Base-by-base conservation (phyloP, 345 rosid genomes). In the Hibiscus tridactylites region DNA sequence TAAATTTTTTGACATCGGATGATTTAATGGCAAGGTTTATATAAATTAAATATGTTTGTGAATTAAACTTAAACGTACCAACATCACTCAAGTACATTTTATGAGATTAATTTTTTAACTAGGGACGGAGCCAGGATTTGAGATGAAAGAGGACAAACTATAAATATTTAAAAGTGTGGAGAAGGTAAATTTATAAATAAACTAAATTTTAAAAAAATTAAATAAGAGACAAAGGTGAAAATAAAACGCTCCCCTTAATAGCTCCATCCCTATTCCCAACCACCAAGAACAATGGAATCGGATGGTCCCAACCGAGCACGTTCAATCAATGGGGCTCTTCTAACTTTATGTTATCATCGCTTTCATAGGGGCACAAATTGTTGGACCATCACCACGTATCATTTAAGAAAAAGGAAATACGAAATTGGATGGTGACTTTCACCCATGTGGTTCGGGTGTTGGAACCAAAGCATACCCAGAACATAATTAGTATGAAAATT, bases 221-320 rank as follows among this genome's bases (percentile, higher is more conserved):
- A 21, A 1, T 21, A 21, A 21, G 24, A 1, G 24, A 21, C 24
- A 21, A 21, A 1, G 0, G 24, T 21, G 24, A 21, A 21, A 1
- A 21, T 21, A 21, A 21, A 21, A 21, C 24, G 24, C 24, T 21
- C 24, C 24, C 24, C 24, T 21, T 21, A 21, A 21, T 21, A 21
- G 24, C 24, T 21, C 24, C 24, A 21, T 21, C 24, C 24, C 1
- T 21, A 1, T 21, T n/a, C 26, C 4, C 68, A 71, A 61, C 61
- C 16, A 61, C 61, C 69, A 13, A 61, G 13, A 1, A 7, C 13
- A 39, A 10, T 6, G 5, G 44, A 46, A 49, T n/a, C 19, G 19
- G 65, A 10, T 61, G 75, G 69, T 72, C 75, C 75, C 68, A 42
- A 16, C 19, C 60, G 7, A 60, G 42, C 57, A 71, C 26, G 4